Evolutionary conservation across 2,329 filamentous ascomycete genomes (phyloP).

Genomic region (Nemania bipapillata): DNA sequence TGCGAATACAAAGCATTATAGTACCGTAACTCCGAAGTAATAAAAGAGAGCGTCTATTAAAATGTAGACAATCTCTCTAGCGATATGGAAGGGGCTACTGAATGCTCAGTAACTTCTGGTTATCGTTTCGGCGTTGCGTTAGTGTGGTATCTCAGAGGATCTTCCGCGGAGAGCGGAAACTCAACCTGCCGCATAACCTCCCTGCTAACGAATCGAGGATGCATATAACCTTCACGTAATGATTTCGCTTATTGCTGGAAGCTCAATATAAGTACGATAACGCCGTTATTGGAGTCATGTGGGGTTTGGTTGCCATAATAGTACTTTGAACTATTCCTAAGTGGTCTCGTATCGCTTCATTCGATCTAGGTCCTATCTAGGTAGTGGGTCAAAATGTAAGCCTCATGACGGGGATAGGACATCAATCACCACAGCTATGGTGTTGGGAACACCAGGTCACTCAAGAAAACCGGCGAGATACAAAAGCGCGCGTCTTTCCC

Average conservation of each 20-base stretch:
- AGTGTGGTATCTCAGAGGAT: no score
- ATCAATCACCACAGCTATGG: background rate
- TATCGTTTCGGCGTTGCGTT: no score
- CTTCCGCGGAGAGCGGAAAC: background rate
- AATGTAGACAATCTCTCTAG: no score
- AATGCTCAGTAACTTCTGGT: no score
- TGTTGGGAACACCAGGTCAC: background rate
- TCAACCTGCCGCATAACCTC: background rate
- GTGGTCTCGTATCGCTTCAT: slow-evolving; percentile 24
- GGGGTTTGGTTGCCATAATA: background rate
- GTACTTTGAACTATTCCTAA: slow-evolving; percentile 11
- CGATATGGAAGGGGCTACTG: no score
- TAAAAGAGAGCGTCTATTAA: background rate
- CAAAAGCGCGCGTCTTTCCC: background rate
- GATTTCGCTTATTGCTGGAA: background rate
- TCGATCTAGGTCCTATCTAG: no score
- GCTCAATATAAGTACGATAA: background rate
- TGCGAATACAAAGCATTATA: background rate
- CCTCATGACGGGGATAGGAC: background rate
- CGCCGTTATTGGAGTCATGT: background rate
- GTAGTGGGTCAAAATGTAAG: no score
- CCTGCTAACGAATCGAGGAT: background rate
- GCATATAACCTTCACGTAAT: background rate
- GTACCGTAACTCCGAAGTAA: background rate
- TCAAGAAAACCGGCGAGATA: background rate